Evolutionary conservation across 2,329 filamentous ascomycete genomes (phyloP).

Genomic region (Monosporascus sp.): DNA sequence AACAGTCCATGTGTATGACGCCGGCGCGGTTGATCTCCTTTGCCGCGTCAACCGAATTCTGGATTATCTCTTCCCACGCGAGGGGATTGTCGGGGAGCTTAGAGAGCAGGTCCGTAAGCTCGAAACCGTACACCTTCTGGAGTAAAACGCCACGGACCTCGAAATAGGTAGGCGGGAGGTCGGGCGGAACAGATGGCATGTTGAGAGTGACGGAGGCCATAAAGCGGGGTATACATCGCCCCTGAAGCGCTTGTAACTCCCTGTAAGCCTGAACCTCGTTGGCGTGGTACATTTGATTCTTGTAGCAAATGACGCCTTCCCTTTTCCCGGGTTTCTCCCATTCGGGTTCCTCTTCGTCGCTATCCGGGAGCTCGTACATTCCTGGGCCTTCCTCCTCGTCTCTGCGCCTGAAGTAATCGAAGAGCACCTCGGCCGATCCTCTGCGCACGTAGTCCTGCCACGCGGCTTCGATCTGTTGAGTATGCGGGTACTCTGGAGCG

Average conservation of each 20-base stretch:
- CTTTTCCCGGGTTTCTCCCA: neutral
- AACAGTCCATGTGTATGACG: neutral
- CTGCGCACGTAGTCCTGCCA: too few species aligned
- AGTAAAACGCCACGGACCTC: neutral
- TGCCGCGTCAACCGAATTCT: neutral
- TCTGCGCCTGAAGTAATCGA: too few species aligned
- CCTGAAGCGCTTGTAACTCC: neutral
- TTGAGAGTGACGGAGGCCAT: neutral
- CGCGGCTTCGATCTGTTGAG: too few species aligned
- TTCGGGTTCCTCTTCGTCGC: neutral
- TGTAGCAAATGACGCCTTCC: neutral
- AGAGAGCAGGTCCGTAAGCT: neutral
- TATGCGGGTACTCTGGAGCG: too few species aligned
- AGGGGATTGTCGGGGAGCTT: neutral
- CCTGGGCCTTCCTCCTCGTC: too few species aligned
- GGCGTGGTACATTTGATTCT: neutral
- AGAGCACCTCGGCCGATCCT: too few species aligned
- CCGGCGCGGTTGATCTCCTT: constrained; percentile 1
- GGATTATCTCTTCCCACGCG: neutral
- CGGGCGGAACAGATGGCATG: neutral
- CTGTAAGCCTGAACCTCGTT: neutral
- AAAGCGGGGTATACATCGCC: neutral
- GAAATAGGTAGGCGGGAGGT: neutral
- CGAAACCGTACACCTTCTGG: neutral
- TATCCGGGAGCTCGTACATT: rapidly evolving